These are phyloP conservation scores for Creolimax fragrantissima DNA, from an alignment of 78 protist species.

Conservation along the genomic window DNA sequence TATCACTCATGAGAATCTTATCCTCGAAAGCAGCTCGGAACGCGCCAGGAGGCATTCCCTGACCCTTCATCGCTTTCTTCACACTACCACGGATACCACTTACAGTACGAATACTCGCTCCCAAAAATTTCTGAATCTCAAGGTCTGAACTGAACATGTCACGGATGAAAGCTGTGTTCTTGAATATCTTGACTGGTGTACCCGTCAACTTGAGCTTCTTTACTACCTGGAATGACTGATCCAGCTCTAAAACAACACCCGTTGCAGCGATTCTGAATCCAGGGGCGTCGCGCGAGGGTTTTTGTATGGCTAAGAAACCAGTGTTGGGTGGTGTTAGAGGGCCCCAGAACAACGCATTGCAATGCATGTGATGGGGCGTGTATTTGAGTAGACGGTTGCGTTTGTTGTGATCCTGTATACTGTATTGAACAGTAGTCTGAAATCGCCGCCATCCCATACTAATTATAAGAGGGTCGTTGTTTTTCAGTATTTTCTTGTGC, in stretches of 20 bases:
- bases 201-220: slow-evolving; percentile 97
- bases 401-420: slow-evolving; percentile 60
- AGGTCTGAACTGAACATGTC: slow-evolving; percentile 67
- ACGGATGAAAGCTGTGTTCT: slow-evolving; percentile 90
- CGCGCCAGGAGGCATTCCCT: slow-evolving; percentile 66
- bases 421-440: slow-evolving; percentile 20
- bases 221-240: slow-evolving; percentile 62
- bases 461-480: slow-evolving; percentile 88
- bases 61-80: slow-evolving; percentile 65
- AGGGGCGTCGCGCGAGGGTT: background rate
- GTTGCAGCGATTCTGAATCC: slow-evolving; percentile 88
- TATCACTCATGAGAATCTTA: slow-evolving; percentile 70
- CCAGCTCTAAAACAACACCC: slow-evolving; percentile 83
- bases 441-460: slow-evolving; percentile 97
- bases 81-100: slow-evolving; percentile 93
- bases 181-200: slow-evolving; percentile 64
- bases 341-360: slow-evolving; percentile 84
- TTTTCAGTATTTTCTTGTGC: slow-evolving; percentile 85
- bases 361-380: slow-evolving; percentile 98
- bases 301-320: background rate
- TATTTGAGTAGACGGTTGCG: slow-evolving; percentile 89
- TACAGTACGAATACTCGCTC: slow-evolving; percentile 97
- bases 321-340: background rate
- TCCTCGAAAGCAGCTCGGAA: slow-evolving; percentile 98
- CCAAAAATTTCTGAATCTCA: slow-evolving; percentile 90